These are phyloP conservation scores for Pseudocercospora fuligena DNA, from an alignment of 2,329 filamentous ascomycete species.

Conservation along the genomic window DNA sequence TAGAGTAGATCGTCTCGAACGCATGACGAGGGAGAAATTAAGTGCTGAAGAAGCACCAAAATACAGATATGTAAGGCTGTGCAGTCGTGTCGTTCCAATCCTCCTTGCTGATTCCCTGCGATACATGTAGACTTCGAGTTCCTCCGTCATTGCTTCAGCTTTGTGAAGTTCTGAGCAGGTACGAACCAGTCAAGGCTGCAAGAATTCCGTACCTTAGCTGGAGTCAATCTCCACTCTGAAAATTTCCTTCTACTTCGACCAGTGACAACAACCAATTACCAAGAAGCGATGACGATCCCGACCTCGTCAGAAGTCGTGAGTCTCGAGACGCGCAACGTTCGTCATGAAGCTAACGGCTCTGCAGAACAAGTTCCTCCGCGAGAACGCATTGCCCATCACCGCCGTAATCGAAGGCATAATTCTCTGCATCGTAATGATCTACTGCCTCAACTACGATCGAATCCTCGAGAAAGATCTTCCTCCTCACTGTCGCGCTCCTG, in stretches of 20 bases:
- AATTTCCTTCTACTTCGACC: not conserved
- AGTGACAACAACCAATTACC: not conserved
- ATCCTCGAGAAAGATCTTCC: not conserved
- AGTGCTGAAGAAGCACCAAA: not conserved
- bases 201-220: not conserved
- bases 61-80: not conserved
- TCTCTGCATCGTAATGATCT: not conserved
- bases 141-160: not conserved
- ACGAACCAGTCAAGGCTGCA: not conserved
- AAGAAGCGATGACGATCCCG: not conserved
- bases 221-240: not conserved
- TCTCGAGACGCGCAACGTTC: not conserved
- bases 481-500: not conserved
- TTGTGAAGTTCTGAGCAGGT: not conserved
- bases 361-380: not conserved
- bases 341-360: not conserved
- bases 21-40: not conserved
- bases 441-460: constrained; percentile 1
- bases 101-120: not conserved
- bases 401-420: not conserved
- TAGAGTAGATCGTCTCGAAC: constrained; percentile 28
- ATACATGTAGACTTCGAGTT: not conserved
- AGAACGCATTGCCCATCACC: not conserved
- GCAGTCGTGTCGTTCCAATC: not conserved
- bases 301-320: not conserved